Conservation (phyloP, 768 basidiomycete genomes). For the Boletus rex-veris region DNA sequence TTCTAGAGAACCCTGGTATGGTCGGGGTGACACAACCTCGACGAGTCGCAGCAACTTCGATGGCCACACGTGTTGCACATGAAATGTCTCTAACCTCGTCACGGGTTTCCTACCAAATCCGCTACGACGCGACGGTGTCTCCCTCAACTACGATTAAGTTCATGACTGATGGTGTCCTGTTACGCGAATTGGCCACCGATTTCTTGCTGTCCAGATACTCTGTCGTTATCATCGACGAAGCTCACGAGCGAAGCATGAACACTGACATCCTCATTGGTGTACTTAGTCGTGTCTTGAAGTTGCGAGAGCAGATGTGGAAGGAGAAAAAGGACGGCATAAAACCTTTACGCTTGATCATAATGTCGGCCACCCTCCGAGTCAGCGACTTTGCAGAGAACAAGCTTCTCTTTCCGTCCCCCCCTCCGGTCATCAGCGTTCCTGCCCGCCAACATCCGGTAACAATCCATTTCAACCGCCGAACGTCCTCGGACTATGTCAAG, state of each 20-base stretch:
- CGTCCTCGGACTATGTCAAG: slow-evolving; percentile 80
- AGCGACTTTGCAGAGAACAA: slow-evolving; percentile 88
- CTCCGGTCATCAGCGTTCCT: slow-evolving; percentile 88
- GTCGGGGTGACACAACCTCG: slow-evolving; percentile 97
- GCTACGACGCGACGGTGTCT: slow-evolving; percentile 93
- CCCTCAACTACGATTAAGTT: slow-evolving; percentile 93
- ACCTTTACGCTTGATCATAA: slow-evolving; percentile 92
- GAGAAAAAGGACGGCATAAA: slow-evolving; percentile 68
- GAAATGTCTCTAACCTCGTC: slow-evolving; percentile 84
- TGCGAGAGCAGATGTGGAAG: slow-evolving; percentile 88
- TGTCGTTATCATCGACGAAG: slow-evolving; percentile 95
- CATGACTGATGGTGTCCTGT: slow-evolving; percentile 97
- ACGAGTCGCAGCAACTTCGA: slow-evolving; percentile 94
- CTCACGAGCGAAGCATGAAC: slow-evolving; percentile 97
- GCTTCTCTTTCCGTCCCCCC: slow-evolving; percentile 73
- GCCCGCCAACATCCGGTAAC: slow-evolving; percentile 96
- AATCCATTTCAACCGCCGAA: slow-evolving; percentile 87
- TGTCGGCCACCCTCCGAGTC: slow-evolving; percentile 96
- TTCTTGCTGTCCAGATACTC: slow-evolving; percentile 94
- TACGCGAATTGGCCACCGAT: slow-evolving; percentile 89
- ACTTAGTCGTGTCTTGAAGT: slow-evolving; percentile 85
- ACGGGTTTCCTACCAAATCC: slow-evolving; percentile 92
- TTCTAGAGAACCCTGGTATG: slow-evolving; percentile 91
- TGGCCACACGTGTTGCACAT: slow-evolving; percentile 88
- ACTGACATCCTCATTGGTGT: slow-evolving; percentile 97